Base-by-base conservation (phyloP, 306 rosid genomes). In the Cucurbita ficifolia region DNA sequence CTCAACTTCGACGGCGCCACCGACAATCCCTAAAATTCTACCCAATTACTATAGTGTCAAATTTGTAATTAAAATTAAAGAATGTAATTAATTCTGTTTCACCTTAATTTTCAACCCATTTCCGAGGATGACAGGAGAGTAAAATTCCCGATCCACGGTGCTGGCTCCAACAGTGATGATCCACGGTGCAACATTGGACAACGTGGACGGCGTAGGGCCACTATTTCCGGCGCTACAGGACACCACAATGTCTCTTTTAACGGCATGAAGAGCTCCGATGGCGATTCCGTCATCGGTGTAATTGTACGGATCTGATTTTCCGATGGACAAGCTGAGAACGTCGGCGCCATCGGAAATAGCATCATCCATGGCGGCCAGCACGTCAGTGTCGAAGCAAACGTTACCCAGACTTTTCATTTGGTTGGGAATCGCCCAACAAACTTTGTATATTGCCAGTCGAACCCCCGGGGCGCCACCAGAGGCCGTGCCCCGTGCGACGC, bases 281-380 rank as follows among this genome's bases (percentile, higher is more conserved):
- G 95, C 90, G 64, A 94, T 85, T 5, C 83, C 84, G 43, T 94
- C 99, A 0, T 86, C 75, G 1, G 70, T 65, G 61, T 86, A 94
- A 50, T 84, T 11, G 2, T 82, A 1, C 3, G 97, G 95, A 0
- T 3, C 3, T 0, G 9, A 4, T 3, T 70, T 84, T 11, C 92
- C 99, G 8, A 94, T 87, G 0, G 99, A 94, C 48, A 90, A 46
- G 77, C 92, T 94, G 1, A 94, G 49, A 10, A 91, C 87, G 54
- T 94, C 69, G 50, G 91, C 97, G 5, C 97, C 97, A 36, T 94
- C 99, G 14, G 68, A 85, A 22, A 94, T 86, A 46, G 97, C 99
- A 51, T 94, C 99, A 61, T 94, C 99, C 39, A 94, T 85, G 8
- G 99, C 99, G 1, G 91, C 93, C 7, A 94, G 75, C 82, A 94